Evolutionary conservation across 2,329 filamentous ascomycete species (phyloP).

Genomic region (Ophiostoma novo-ulmi): DNA sequence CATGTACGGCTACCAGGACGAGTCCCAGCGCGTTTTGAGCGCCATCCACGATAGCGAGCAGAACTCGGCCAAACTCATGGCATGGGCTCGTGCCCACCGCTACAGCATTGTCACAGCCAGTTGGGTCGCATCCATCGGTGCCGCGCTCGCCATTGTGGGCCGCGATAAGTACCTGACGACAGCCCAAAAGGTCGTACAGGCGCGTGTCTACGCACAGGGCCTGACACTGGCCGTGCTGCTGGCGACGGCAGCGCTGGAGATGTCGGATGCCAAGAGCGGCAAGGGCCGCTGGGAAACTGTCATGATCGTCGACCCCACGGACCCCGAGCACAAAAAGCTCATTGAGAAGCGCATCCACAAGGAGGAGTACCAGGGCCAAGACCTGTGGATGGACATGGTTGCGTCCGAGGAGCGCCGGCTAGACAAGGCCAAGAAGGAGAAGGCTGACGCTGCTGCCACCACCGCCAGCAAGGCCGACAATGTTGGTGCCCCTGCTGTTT

Average conservation of each 20-base stretch:
- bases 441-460: slow-evolving; percentile 22
- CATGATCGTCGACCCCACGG: slow-evolving; percentile 71
- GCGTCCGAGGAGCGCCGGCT: slow-evolving; percentile 66
- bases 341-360: slow-evolving; percentile 86
- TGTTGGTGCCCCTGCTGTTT: slow-evolving; percentile 24
- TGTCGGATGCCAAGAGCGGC: slow-evolving; percentile 68
- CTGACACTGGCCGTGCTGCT: slow-evolving; percentile 80
- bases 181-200: slow-evolving; percentile 86
- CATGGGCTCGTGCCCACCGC: slow-evolving; percentile 73
- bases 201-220: slow-evolving; percentile 88
- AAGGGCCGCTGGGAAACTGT: slow-evolving; percentile 79
- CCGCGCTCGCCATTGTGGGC: slow-evolving; percentile 69
- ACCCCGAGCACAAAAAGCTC: slow-evolving; percentile 74
- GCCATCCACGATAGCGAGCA: slow-evolving; percentile 54
- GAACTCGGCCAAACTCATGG: slow-evolving; percentile 51
- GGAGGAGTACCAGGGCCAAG: slow-evolving; percentile 81
- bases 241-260: slow-evolving; percentile 76
- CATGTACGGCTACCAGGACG: slow-evolving; percentile 60
- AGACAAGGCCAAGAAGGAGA: slow-evolving; percentile 36
- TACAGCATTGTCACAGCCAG: slow-evolving; percentile 79
- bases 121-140: slow-evolving; percentile 76
- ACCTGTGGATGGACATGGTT: slow-evolving; percentile 92
- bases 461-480: slow-evolving; percentile 21
- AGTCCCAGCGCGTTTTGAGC: slow-evolving; percentile 51
- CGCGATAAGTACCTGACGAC: slow-evolving; percentile 69